Conservation (phyloP, 1,139 yeast species). For the Groenewaldozyma sp. region DNA sequence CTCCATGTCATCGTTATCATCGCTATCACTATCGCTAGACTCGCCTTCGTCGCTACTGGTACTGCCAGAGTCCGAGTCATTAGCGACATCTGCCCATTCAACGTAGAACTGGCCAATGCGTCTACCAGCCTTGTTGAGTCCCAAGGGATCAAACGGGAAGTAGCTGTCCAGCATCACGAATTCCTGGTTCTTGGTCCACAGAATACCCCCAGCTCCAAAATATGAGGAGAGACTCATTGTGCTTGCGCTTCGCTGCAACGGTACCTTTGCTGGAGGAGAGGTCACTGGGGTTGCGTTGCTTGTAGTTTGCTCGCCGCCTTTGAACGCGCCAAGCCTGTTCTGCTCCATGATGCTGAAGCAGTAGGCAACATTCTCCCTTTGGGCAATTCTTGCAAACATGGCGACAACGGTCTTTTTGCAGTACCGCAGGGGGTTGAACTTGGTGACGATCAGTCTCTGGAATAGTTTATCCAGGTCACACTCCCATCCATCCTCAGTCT, state of each 20-base stretch:
- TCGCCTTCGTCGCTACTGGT: conserved; percentile 30
- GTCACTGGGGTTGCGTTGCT: conserved; percentile 1
- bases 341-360: conserved; percentile 91
- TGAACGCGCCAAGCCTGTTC: conserved; percentile 58
- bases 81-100: conserved; percentile 73
- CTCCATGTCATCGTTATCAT: conserved; percentile 12
- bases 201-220: conserved; percentile 15
- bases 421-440: conserved; percentile 86
- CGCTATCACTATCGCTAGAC: conserved; percentile 13
- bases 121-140: conserved; percentile 52
- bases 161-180: conserved; percentile 83
- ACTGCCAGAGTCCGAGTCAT: conserved; percentile 47
- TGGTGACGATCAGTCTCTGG: conserved; percentile 76
- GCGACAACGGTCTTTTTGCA: conserved; percentile 91
- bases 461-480: conserved; percentile 76
- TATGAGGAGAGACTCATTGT: conserved; percentile 8
- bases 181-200: conserved; percentile 49
- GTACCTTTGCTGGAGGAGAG: conserved; percentile 5
- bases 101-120: conserved; percentile 52
- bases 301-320: conserved; percentile 11
- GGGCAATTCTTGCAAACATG: conserved; percentile 89
- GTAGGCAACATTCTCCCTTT: conserved; percentile 81
- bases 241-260: conserved; percentile 1
- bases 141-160: conserved; percentile 92
- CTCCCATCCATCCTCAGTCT: conserved; percentile 48